phyloP scores from a whole-genome alignment of 1,284 basidiomycete genomes.

The Ceratobasidium sp. region DNA sequence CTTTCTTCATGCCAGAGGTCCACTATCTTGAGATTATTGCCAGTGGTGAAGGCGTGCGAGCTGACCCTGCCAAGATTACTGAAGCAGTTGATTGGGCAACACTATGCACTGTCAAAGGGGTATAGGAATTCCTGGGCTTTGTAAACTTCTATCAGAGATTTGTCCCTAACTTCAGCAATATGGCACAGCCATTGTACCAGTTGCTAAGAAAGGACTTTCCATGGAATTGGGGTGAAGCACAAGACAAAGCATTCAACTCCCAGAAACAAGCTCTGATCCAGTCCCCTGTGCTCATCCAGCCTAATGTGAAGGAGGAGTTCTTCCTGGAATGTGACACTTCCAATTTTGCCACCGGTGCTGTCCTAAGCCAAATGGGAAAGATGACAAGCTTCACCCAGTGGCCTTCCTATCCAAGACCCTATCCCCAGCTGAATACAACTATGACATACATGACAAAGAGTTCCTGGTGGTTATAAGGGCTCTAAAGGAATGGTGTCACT shows the following conservation, averaged over 20 bases:
- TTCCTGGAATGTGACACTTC: constrained; percentile 15
- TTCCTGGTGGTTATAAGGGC: constrained; percentile 52
- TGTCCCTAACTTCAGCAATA: constrained; percentile 52
- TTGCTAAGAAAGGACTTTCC: constrained; percentile 49
- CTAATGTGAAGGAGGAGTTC: not conserved
- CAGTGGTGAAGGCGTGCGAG: not conserved
- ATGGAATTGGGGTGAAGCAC: constrained; percentile 43
- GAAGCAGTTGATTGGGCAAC: constrained; percentile 52
- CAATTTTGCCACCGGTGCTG: not conserved
- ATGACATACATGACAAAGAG: constrained; percentile 56
- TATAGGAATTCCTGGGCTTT: constrained; percentile 55
- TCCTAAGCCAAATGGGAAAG: constrained; percentile 48
- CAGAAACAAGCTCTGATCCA: constrained; percentile 48
- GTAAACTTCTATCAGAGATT: constrained; percentile 56
- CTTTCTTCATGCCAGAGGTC: constrained; percentile 53
- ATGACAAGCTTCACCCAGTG: constrained; percentile 50
- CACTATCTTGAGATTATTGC: constrained; percentile 51
- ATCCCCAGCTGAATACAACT: constrained; percentile 55
- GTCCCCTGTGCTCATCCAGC: not conserved
- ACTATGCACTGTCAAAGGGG: constrained; percentile 50
- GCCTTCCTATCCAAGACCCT: constrained; percentile 53
- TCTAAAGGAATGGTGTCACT: constrained; percentile 53
- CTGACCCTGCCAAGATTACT: constrained; percentile 51
- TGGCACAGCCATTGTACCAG: constrained; percentile 51
- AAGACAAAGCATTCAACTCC: constrained; percentile 50